A percentile compares a stretch with the other conserved stretches of the same genome.
These are phyloP conservation scores for Penicillium frequentans DNA, from an alignment of 2,329 filamentous ascomycete genomes.

Conservation along the genomic window DNA sequence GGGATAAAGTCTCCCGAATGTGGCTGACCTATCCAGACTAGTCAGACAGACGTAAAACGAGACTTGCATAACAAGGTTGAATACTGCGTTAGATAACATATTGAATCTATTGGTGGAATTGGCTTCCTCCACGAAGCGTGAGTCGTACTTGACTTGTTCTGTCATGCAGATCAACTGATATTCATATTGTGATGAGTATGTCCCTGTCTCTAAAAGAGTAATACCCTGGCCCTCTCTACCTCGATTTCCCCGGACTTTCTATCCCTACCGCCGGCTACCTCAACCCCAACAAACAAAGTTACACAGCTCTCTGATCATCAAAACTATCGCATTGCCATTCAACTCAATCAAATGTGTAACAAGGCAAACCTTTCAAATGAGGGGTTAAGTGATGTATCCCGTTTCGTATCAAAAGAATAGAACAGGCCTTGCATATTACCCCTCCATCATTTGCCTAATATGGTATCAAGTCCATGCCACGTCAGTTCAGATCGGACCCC, in stretches of 20 bases:
- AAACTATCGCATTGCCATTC: not conserved
- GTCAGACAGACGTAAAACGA: too few species aligned
- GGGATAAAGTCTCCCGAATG: too few species aligned
- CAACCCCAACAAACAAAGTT: not conserved
- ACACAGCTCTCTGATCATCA: not conserved
- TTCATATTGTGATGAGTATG: too few species aligned
- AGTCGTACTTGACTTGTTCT: too few species aligned
- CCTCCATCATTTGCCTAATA: not conserved
- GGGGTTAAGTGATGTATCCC: slow-evolving; percentile 7
- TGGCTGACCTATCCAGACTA: too few species aligned
- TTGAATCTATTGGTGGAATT: too few species aligned
- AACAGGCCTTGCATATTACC: slow-evolving; percentile 3
- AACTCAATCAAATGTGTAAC: not conserved
- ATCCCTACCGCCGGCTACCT: not conserved
- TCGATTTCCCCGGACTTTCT: not conserved
- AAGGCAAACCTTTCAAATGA: not conserved
- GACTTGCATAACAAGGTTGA: too few species aligned
- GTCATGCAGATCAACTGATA: too few species aligned
- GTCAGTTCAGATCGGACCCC: not conserved
- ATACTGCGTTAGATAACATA: too few species aligned
- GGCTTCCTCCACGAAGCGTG: too few species aligned
- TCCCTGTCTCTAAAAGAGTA: not conserved
- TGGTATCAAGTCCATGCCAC: not conserved
- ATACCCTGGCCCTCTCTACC: not conserved
- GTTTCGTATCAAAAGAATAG: not conserved